phyloP scores from a whole-genome alignment of 2,329 filamentous ascomycete genomes.

The Aaosphaeria pasadenensis region DNA sequence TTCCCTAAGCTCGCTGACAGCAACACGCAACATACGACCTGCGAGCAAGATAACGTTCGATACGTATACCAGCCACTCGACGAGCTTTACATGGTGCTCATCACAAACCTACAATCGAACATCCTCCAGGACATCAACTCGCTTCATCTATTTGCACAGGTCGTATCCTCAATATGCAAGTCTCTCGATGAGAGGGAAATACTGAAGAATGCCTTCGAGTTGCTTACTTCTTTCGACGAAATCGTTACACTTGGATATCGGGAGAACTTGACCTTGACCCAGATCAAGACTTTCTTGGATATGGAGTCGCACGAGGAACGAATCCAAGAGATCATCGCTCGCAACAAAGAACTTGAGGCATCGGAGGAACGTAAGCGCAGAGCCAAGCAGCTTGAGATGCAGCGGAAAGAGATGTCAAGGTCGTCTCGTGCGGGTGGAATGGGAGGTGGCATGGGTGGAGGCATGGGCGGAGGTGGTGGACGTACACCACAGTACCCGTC shows the following conservation, averaged over 20 bases:
- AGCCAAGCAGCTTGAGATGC: slow-evolving; percentile 97
- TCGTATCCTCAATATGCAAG: slow-evolving; percentile 95
- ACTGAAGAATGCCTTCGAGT: slow-evolving; percentile 87
- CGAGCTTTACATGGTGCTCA: slow-evolving; percentile 99
- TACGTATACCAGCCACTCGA: slow-evolving; percentile 99
- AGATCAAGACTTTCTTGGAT: slow-evolving; percentile 98
- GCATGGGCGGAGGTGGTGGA: slow-evolving; percentile 51
- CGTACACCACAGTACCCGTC: slow-evolving; percentile 82
- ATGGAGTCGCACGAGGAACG: slow-evolving; percentile 99
- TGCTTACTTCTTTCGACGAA: slow-evolving; percentile 96
- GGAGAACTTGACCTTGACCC: slow-evolving; percentile 91
- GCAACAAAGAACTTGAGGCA: slow-evolving; percentile 98
- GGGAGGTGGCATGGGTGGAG: slow-evolving; percentile 17
- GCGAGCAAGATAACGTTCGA: slow-evolving; percentile 98
- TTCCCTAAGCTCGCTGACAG: slow-evolving; percentile 97
- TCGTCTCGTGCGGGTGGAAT: slow-evolving; percentile 53
- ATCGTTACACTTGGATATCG: slow-evolving; percentile 92
- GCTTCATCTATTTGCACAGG: slow-evolving; percentile 94
- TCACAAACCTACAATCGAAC: slow-evolving; percentile 99
- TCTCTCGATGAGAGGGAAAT: slow-evolving; percentile 95
- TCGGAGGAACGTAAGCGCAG: slow-evolving; percentile 98
- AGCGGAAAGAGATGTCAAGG: slow-evolving; percentile 91
- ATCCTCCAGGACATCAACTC: slow-evolving; percentile 99
- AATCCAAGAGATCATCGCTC: slow-evolving; percentile 70
- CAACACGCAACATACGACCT: slow-evolving; percentile 94